A percentile compares a stretch with the other conserved stretches of the same genome.
These are phyloP conservation scores for Globisporangium okanoganense DNA, from an alignment of 352 stramenopile species.

Conservation along the genomic window DNA sequence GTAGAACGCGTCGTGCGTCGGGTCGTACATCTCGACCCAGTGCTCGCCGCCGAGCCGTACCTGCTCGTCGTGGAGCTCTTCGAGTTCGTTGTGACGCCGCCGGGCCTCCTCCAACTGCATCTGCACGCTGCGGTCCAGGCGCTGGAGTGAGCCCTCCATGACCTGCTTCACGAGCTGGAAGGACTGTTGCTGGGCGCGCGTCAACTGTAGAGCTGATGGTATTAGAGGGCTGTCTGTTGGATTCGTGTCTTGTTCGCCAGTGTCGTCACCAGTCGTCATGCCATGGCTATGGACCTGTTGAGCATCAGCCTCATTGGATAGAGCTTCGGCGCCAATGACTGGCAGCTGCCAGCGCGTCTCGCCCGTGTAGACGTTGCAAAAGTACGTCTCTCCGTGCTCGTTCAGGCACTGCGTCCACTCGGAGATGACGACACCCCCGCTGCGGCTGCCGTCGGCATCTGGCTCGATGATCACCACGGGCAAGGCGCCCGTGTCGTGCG, in stretches of 20 bases:
- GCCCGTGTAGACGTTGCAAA: slow-evolving; percentile 31
- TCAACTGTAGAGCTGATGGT: not conserved
- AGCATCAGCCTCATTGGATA: not conserved
- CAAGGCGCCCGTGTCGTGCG: slow-evolving; percentile 8
- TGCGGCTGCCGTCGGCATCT: not conserved
- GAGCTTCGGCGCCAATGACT: not conserved
- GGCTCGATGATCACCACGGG: slow-evolving; percentile 9
- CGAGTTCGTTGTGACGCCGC: slow-evolving; percentile 20
- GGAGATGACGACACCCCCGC: slow-evolving; percentile 1
- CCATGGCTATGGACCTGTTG: not conserved
- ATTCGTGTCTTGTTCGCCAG: not conserved
- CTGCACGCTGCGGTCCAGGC: slow-evolving; percentile 23
- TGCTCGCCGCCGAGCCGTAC: slow-evolving; percentile 25
- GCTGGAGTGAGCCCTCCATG: slow-evolving; percentile 17
- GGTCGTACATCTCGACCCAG: slow-evolving; percentile 59
- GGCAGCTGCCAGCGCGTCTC: slow-evolving; percentile 45
- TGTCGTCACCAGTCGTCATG: not conserved
- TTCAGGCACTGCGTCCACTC: slow-evolving; percentile 40
- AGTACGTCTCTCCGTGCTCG: slow-evolving; percentile 42
- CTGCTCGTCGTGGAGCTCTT: slow-evolving; percentile 26
- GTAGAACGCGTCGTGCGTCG: slow-evolving; percentile 36
- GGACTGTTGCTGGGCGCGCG: slow-evolving; percentile 1
- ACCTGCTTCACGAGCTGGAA: slow-evolving; percentile 19
- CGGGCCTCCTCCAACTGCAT: slow-evolving; percentile 25
- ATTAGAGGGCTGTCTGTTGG: not conserved